Conservation (phyloP, 306 rosid species). For the Prunus salicina region DNA sequence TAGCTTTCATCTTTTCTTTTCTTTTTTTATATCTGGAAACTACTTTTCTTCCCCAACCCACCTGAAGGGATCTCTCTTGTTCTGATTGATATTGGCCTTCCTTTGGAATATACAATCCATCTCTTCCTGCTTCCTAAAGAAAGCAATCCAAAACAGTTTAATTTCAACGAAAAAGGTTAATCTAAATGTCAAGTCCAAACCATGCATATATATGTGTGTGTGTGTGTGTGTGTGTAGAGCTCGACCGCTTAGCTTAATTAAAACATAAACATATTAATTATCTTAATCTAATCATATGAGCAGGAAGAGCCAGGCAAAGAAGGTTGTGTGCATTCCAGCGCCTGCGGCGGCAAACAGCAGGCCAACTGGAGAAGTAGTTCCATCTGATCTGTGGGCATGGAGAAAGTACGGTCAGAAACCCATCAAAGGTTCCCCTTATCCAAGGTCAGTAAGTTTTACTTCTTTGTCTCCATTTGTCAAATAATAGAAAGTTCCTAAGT, state of each 20-base stretch:
- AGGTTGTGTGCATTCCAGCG: slow-evolving; percentile 91
- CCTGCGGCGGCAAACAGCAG: slow-evolving; percentile 89
- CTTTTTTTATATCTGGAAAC: slow-evolving; percentile 1
- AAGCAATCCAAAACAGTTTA: not conserved
- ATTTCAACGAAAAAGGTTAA: not conserved
- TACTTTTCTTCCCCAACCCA: slow-evolving; percentile 24
- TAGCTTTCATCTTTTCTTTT: slow-evolving; percentile 32
- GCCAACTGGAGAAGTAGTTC: slow-evolving; percentile 90
- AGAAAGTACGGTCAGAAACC: slow-evolving; percentile 98
- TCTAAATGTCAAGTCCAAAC: not conserved
- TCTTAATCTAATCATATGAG: not conserved
- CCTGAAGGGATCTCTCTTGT: slow-evolving; percentile 24
- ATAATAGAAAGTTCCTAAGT: slow-evolving; percentile 16
- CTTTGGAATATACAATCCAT: not conserved
- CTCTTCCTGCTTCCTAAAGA: not conserved
- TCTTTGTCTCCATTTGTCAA: not conserved
- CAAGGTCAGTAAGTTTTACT: slow-evolving; percentile 48
- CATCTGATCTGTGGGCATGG: slow-evolving; percentile 99
- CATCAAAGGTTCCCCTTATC: slow-evolving; percentile 96
- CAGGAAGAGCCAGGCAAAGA: slow-evolving; percentile 86
- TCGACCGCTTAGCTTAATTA: not conserved
- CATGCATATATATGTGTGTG: too few species aligned
- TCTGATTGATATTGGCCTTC: not conserved
- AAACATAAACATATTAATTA: not conserved
- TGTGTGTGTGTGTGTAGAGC: too few species aligned